Evolutionary conservation across 2,329 filamentous ascomycete species (phyloP).

Genomic region (Aspergillus texensis): DNA sequence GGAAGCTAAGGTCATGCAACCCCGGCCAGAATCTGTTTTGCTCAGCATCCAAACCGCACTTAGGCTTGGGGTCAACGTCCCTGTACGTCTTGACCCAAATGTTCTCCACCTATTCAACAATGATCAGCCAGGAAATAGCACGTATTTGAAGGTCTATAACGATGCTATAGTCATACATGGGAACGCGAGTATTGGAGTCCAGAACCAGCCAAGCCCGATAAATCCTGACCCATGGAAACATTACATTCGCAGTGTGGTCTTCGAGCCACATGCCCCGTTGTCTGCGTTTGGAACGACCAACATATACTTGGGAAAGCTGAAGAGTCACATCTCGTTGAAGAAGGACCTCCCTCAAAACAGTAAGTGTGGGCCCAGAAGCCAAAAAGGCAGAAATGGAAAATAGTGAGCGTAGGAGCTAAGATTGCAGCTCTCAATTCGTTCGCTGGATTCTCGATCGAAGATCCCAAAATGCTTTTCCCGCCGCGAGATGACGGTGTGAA

Average conservation of each 20-base stretch:
- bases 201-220: conserved; percentile 8
- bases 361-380: neutral
- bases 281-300: conserved; percentile 2
- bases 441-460: conserved; percentile 20
- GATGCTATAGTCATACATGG: conserved; percentile 22
- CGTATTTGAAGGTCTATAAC: conserved; percentile 8
- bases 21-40: conserved; percentile 23
- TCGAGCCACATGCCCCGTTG: conserved; percentile 2
- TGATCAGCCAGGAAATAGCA: conserved; percentile 14
- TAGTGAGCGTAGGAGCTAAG: neutral
- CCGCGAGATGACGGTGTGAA: conserved; percentile 24
- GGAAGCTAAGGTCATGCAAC: conserved; percentile 21
- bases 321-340: conserved; percentile 23
- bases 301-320: conserved; percentile 11
- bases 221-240: conserved; percentile 1
- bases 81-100: conserved; percentile 23
- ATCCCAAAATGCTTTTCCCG: conserved; percentile 24
- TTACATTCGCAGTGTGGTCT: conserved; percentile 1
- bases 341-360: conserved; percentile 21
- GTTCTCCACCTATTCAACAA: conserved; percentile 20
- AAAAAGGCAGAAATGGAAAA: neutral
- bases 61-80: conserved; percentile 21
- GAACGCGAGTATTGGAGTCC: conserved; percentile 25
- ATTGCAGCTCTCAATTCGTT: conserved; percentile 24
- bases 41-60: conserved; percentile 24